Percentiles rank a stretch among this genome's conserved stretches.
Conservation (phyloP, 2,329 filamentous ascomycete species). For the Fusarium xyrophilum region DNA sequence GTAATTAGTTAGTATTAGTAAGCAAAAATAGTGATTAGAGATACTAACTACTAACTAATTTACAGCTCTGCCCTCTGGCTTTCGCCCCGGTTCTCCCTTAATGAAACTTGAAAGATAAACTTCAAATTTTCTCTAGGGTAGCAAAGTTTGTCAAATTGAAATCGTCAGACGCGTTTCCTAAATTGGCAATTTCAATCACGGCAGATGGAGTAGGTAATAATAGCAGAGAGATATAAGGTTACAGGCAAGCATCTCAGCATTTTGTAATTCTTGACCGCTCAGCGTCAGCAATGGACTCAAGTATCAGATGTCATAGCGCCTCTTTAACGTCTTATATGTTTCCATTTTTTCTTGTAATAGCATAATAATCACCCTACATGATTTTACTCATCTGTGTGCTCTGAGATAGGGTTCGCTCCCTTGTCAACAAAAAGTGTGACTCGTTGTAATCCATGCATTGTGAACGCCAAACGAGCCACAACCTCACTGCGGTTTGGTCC, state of each 20-base stretch:
- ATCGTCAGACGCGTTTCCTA: background rate
- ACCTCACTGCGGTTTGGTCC: background rate
- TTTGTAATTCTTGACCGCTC: background rate
- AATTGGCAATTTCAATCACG: background rate
- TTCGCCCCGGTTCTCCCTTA: conserved; percentile 18
- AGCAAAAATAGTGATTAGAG: too few species aligned
- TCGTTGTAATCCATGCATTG: background rate
- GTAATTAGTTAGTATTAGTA: too few species aligned
- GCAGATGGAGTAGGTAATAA: background rate
- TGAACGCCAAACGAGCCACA: conserved; percentile 10
- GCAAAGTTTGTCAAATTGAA: background rate
- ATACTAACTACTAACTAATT: too few species aligned
- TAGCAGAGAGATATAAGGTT: too few species aligned
- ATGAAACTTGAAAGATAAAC: background rate
- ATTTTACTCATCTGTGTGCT: background rate
- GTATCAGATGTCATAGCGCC: too few species aligned
- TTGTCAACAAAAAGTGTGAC: background rate
- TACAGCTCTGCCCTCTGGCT: background rate
- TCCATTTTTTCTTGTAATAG: background rate
- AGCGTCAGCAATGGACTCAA: rapidly evolving
- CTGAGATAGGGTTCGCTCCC: conserved; percentile 19
- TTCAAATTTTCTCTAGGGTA: background rate
- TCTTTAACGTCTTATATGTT: background rate
- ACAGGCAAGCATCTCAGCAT: background rate
- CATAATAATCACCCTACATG: background rate